Evolutionary conservation across 805 yeast genomes (phyloP).

Genomic region (Saccharomycopsis amapae): DNA sequence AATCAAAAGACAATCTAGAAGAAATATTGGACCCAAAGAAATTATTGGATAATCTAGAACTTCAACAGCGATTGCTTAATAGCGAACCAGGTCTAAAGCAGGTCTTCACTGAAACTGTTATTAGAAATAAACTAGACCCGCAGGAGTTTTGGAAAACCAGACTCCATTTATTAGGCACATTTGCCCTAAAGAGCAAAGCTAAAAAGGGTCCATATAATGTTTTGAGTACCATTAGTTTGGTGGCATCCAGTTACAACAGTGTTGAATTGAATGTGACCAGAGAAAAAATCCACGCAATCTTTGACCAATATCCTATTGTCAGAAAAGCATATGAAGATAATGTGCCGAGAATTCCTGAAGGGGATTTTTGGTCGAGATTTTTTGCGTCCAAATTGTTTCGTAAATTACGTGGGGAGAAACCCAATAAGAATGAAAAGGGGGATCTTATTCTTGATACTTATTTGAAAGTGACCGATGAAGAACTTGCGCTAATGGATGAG

Average conservation of each 20-base stretch:
- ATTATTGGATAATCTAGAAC: slow-evolving; percentile 59
- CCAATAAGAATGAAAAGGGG: slow-evolving; percentile 68
- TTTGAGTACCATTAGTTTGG: slow-evolving; percentile 86
- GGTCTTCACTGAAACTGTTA: slow-evolving; percentile 83
- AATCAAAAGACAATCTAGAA: slow-evolving; percentile 27
- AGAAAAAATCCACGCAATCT: slow-evolving; percentile 82
- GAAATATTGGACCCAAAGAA: slow-evolving; percentile 48
- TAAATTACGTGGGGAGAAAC: slow-evolving; percentile 80
- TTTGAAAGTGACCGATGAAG: slow-evolving; percentile 60
- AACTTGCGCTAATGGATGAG: slow-evolving; percentile 25
- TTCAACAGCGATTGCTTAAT: slow-evolving; percentile 72
- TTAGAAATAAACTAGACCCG: slow-evolving; percentile 66
- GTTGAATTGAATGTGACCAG: slow-evolving; percentile 89
- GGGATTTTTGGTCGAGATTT: slow-evolving; percentile 94
- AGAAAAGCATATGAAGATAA: slow-evolving; percentile 82
- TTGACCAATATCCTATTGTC: slow-evolving; percentile 88
- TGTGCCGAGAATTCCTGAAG: slow-evolving; percentile 84
- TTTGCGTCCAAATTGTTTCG: slow-evolving; percentile 86
- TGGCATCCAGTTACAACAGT: slow-evolving; percentile 86
- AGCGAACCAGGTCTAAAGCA: slow-evolving; percentile 63
- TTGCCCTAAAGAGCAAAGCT: slow-evolving; percentile 77
- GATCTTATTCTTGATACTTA: slow-evolving; percentile 83
- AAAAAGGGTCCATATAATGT: slow-evolving; percentile 92
- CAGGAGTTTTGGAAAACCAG: slow-evolving; percentile 84
- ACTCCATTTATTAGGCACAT: slow-evolving; percentile 71